Base-by-base conservation (phyloP, 2,329 filamentous ascomycete species). In the Furcasterigmium furcatum region DNA sequence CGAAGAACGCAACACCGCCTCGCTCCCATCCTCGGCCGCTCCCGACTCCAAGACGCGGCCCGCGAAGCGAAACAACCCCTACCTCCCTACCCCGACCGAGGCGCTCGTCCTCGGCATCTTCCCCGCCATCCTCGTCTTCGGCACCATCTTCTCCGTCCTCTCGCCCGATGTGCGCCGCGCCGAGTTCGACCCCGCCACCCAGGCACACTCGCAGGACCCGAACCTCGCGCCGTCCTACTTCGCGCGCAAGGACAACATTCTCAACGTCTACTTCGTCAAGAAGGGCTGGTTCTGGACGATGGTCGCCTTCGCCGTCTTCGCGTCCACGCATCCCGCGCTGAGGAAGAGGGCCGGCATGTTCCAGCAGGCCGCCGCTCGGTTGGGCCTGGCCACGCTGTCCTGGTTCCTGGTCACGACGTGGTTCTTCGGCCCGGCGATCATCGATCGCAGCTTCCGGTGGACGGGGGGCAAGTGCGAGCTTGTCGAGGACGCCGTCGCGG, bases 201-300 rank as follows among this genome's bases (percentile, higher is more conserved):
- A 91, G 60, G 78, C 85, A 12, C 85, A 88, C 66, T 66, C 73
- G 4, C 75, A 73, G 39, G 68, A 72, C 65, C 59, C 63, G n/a
- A 61, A 65, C 34, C 64, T 74, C 5, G 80, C 85, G 42, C 88
- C 88, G 3, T 85, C 79, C 62, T 99, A 97, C 73, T 99, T 99
- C 64, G 92, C 94, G 39, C 86, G 86, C 57, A 99, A 99, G 69
- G 79, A 83, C 64, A 99, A 99, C 70, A 57, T 96, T 43, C 87
- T 97, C 78, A 99, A 99, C 63, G 67, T 87, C 39, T 79, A 91
- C 58, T 99, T 97, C 61, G 94, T 99, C 59, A 99, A 99, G 74
- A 76, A 88, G 44, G 92, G 92, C 50, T 99, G 94, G 94, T 79
- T 85, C 41, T 99, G 94, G 94, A 84, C 89, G 24, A 91, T 88